These are phyloP conservation scores for Vitis rotundifolia DNA, from an alignment of 164 flowering plant genomes.

Conservation along the genomic window DNA sequence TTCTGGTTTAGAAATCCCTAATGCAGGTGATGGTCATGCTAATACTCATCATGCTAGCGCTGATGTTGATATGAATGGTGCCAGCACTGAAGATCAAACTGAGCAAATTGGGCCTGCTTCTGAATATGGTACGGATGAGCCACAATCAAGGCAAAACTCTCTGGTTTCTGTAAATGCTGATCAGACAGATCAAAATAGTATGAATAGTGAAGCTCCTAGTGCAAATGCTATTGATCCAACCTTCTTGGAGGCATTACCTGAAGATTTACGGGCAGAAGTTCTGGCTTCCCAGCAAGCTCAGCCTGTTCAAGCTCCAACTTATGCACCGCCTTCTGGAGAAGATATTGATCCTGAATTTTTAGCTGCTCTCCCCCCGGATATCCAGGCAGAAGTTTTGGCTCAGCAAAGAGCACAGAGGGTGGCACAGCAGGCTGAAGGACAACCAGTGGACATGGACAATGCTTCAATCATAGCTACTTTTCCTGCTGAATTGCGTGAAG, in stretches of 20 bases:
- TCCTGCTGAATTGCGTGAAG: constrained; percentile 97
- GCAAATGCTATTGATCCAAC: constrained; percentile 86
- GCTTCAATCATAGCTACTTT: constrained; percentile 97
- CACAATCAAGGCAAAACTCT: constrained; percentile 32
- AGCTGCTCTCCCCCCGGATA: constrained; percentile 97
- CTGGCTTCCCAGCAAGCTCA: constrained; percentile 92
- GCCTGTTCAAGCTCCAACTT: constrained; percentile 61
- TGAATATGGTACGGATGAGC: constrained; percentile 37
- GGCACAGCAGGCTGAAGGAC: constrained; percentile 86
- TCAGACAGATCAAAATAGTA: constrained; percentile 48
- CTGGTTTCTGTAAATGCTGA: constrained; percentile 37
- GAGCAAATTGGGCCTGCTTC: constrained; percentile 33
- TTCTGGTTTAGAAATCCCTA: constrained; percentile 41
- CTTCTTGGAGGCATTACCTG: constrained; percentile 94
- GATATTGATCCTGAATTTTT: constrained; percentile 97
- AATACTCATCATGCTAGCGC: constrained; percentile 32
- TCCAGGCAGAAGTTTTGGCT: constrained; percentile 95
- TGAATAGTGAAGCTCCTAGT: constrained; percentile 46
- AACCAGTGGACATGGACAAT: constrained; percentile 96
- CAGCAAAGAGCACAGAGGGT: constrained; percentile 89
- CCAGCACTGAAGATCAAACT: constrained; percentile 39
- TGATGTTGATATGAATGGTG: constrained; percentile 74
- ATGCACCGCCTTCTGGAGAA: constrained; percentile 69
- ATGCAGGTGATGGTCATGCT: constrained; percentile 32
- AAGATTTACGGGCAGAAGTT: constrained; percentile 93